A percentile compares a stretch with the other conserved stretches of the same genome.
phyloP scores from a whole-genome alignment of 768 basidiomycete species.

The Ephemerocybe angulata region DNA sequence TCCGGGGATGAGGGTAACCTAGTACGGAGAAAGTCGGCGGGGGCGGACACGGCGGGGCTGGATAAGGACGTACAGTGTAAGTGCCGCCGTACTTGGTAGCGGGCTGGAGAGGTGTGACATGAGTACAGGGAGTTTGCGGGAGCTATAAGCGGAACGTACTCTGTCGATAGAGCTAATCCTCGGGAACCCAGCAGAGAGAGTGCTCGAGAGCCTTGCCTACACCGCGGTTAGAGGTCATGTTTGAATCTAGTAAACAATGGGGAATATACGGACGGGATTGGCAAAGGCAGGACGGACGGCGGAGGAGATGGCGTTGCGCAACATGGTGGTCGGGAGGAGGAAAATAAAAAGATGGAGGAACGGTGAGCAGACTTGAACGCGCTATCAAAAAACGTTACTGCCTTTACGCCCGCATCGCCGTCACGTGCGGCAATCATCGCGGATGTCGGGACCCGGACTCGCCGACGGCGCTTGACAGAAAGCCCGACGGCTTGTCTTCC shows the following conservation, averaged over 20 bases:
- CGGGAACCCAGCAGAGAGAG: conserved; percentile 76
- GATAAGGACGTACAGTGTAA: conserved; percentile 63
- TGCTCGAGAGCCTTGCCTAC: conserved; percentile 48
- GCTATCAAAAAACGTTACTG: conserved; percentile 6
- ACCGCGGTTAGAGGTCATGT: conserved; percentile 40
- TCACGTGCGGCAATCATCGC: not conserved
- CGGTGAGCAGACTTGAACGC: conserved; percentile 5
- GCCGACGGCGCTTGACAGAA: not conserved
- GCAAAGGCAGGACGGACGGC: conserved; percentile 50
- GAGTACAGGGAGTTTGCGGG: conserved; percentile 12
- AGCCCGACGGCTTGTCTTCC: conserved; percentile 7
- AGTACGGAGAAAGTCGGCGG: conserved; percentile 15
- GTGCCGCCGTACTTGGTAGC: conserved; percentile 91
- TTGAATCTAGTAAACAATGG: not conserved
- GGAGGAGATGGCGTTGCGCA: conserved; percentile 61
- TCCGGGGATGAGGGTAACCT: conserved; percentile 97
- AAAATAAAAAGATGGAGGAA: conserved; percentile 23
- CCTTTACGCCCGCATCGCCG: conserved; percentile 1
- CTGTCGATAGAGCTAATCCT: conserved; percentile 29
- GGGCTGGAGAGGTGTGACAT: conserved; percentile 41
- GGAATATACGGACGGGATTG: conserved; percentile 45
- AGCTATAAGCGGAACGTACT: conserved; percentile 4
- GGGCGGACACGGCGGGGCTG: conserved; percentile 19
- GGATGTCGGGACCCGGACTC: not conserved
- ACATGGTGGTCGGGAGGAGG: conserved; percentile 45